Evolutionary conservation across 306 rosid species (phyloP).

Genomic region (Cucurbita argyrosperma): DNA sequence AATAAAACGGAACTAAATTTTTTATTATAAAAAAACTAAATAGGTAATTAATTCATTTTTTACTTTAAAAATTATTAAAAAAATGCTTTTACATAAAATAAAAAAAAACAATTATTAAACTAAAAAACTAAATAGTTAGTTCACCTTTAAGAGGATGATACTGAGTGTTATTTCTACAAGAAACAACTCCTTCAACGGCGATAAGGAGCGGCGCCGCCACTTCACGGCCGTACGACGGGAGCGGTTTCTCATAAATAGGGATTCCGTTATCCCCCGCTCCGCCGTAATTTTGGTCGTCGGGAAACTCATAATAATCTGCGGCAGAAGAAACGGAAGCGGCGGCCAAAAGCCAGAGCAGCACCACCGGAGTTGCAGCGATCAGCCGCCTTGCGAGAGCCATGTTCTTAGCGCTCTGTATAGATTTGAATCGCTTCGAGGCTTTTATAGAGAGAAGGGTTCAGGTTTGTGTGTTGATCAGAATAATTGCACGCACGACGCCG

Average conservation of each 20-base stretch:
- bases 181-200: background rate
- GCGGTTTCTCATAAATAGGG: background rate
- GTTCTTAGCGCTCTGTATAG: background rate
- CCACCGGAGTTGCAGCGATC: background rate
- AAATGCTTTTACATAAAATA: too few relatives aligned
- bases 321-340: background rate
- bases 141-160: background rate
- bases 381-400: background rate
- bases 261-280: background rate
- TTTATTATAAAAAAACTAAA: too few relatives aligned
- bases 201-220: background rate
- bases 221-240: background rate
- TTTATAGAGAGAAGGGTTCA: background rate
- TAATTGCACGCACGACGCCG: background rate
- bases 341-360: background rate
- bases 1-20: too few relatives aligned
- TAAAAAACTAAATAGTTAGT: too few relatives aligned
- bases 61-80: too few relatives aligned
- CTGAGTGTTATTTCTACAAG: background rate
- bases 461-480: background rate
- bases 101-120: too few relatives aligned
- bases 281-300: background rate
- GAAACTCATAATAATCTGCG: background rate
- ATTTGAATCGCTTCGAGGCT: background rate
- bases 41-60: too few relatives aligned